phyloP scores from a whole-genome alignment of 1,284 basidiomycete genomes.

The Rhodofomes roseus region DNA sequence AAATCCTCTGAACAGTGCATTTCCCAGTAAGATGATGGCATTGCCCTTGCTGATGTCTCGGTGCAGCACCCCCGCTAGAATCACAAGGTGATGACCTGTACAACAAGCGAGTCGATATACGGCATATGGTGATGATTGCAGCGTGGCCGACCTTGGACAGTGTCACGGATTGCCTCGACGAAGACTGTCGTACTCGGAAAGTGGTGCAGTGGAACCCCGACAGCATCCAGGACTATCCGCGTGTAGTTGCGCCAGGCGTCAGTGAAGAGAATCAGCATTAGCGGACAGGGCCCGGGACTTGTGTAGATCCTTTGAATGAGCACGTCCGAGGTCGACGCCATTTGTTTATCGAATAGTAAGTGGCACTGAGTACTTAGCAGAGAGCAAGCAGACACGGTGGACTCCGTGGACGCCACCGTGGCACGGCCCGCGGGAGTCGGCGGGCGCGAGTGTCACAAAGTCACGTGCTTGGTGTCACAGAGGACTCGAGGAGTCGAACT shows the following conservation, averaged over 20 bases:
- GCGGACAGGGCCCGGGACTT: no score
- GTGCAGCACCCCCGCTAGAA: conserved; percentile 4
- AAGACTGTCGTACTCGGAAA: conserved; percentile 12
- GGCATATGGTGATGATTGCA: background rate
- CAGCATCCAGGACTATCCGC: conserved; percentile 7
- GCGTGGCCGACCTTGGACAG: conserved; percentile 5
- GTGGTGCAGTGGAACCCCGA: conserved; percentile 6
- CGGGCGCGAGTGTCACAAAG: no score
- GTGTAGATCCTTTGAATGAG: no score
- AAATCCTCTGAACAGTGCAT: conserved; percentile 1
- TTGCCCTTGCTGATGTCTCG: conserved; percentile 12
- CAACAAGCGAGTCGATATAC: background rate
- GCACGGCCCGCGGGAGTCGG: no score
- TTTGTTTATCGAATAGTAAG: no score
- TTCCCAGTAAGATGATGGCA: conserved; percentile 4
- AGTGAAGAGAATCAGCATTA: no score
- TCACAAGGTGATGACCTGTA: background rate
- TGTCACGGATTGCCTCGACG: conserved; percentile 7
- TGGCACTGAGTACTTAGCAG: no score
- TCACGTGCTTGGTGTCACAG: no score
- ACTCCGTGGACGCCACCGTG: no score
- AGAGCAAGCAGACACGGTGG: no score
- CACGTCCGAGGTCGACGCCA: no score
- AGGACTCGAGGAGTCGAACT: no score
- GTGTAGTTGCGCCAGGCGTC: conserved; percentile 12